A percentile compares a stretch with the other conserved stretches of the same genome.
These are phyloP conservation scores for Verticillium zaregamsianum DNA, from an alignment of 2,329 filamentous ascomycete species.

Conservation along the genomic window DNA sequence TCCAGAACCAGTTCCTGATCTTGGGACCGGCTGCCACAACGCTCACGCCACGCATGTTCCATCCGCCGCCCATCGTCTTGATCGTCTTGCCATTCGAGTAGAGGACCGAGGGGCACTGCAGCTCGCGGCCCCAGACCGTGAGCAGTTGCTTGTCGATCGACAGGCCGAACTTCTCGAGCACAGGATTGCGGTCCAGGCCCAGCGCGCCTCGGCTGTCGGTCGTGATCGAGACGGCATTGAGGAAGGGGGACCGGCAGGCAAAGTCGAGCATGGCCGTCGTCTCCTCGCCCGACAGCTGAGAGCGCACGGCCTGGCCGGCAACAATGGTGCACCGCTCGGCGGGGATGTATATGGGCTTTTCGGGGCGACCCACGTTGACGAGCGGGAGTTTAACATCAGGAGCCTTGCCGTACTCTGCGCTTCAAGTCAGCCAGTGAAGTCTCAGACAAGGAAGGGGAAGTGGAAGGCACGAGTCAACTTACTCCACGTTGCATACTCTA, in stretches of 20 bases:
- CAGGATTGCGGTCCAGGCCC: conserved; percentile 45
- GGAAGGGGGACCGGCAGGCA: conserved; percentile 61
- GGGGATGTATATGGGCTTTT: conserved; percentile 60
- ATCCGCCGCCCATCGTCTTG: conserved; percentile 49
- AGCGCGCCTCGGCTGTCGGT: conserved; percentile 53
- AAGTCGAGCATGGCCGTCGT: conserved; percentile 68
- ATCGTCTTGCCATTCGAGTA: conserved; percentile 41
- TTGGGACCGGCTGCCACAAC: conserved; percentile 46
- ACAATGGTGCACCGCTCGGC: conserved; percentile 61
- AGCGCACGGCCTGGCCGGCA: conserved; percentile 59
- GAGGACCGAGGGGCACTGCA: conserved; percentile 53
- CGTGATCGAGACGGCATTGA: conserved; percentile 65
- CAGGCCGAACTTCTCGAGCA: conserved; percentile 54
- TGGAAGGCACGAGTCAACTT: conserved; percentile 15
- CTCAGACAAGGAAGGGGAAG: neutral
- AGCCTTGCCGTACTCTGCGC: conserved; percentile 7
- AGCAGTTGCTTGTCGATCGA: conserved; percentile 57
- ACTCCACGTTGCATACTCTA: conserved; percentile 41
- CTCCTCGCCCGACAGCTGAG: conserved; percentile 56
- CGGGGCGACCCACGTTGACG: conserved; percentile 59
- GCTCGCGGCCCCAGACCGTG: conserved; percentile 67
- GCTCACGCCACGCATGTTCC: conserved; percentile 61
- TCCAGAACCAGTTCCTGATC: conserved; percentile 47
- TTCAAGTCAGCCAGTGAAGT: neutral
- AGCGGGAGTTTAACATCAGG: conserved; percentile 40